Base-by-base conservation (phyloP, 192 early-diverging fungal genomes). In the Lunasporangiospora selenospora region DNA sequence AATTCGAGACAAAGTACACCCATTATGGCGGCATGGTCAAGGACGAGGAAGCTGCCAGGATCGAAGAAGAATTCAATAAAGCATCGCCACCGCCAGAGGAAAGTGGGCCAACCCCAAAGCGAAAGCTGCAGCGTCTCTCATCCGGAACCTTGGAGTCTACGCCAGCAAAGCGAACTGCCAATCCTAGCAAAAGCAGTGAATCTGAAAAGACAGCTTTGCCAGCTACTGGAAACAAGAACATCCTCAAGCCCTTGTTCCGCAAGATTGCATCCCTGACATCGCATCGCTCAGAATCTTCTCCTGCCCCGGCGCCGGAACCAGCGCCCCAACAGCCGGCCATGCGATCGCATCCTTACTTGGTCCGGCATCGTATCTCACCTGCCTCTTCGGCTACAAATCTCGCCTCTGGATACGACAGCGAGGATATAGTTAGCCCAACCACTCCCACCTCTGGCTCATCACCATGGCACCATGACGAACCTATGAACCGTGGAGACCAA, bases 21-120 rank as follows among this genome's bases (percentile, higher is more conserved):
- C 40, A 54, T 23, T 60, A 13, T 4, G 48, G 53, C 18, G 55
- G 27, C 34, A 73, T 73, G 69, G 55, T 53, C 16, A 62, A 49
- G 33, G 69, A 73, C 23, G 69, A 73, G 49, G 69, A 73, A 11
- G 69, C 69, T 9, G 69, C 69, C 15, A 42, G 69, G 36, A 73
- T 73, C 21, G 69, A 73, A n/a, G 69, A 62, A 38, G 69, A 73
- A 43, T 73, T 73, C 43, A 73, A 73, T 5, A 73, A 73, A 31
- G 60, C 69, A 7, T 73, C 69, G 3, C 69, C 69, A 0, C 69
- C 69, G 2, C 69, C 69, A 39, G 69, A 73, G 47, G 39, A 53
- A 3, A 26, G 13, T 13, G 69, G 63, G 34, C 69, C 69, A 3
- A 73, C 62, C 41, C 69, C 69, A n/a, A 73, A 73, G 19, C 54